Base-by-base conservation (phyloP, 371 early-diverging fungal genomes). In the Neoconidiobolus thromboides region DNA sequence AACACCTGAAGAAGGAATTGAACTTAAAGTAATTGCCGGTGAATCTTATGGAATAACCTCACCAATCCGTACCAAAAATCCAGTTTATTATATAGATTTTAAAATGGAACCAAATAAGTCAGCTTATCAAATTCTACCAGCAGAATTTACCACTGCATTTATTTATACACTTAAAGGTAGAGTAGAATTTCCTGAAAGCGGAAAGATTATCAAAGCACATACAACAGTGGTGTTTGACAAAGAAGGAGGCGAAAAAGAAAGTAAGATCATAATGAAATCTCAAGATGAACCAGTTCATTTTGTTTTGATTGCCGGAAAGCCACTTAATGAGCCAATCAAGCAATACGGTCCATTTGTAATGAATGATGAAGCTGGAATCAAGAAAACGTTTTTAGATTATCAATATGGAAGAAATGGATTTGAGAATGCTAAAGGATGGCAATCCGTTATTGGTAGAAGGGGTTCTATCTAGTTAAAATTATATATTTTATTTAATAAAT, bases 1-100 rank as follows among this genome's bases (percentile, higher is more conserved):
- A 0, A 14, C 36, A 3, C 66, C 72, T 1, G 65, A 71, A 40
- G 76, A 74, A 38, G 78, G 79, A 53, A 69, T 83, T 0, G 66
- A 69, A n/a, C 77, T 85, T 66, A 83, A 81, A 61, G 85, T 88
- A 15, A 85, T 88, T 64, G 85, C 88, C 1, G 88, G 88, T 12
- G 76, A 80, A 60, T 71, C 75, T 2, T 75, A 76, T 55, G 86
- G 82, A 38, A 71, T 71, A 37, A 65, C 73, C 48, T 76, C 79
- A 37, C 67, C 73, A 0, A 80, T 85, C n/a, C 65, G 69, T 52
- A 85, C 86, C 1, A 65, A 75, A 15, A 81, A 80, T 3, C 88
- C 86, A 1, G 82, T 82, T 38, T 75, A 78, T 75, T 85, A 80
- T 64, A 70, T 87, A 55, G 86, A 87, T 63, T 71, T 83, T 48